These are phyloP conservation scores for Phialemoniopsis sp. DNA, from an alignment of 2,329 filamentous ascomycete genomes.

Conservation along the genomic window DNA sequence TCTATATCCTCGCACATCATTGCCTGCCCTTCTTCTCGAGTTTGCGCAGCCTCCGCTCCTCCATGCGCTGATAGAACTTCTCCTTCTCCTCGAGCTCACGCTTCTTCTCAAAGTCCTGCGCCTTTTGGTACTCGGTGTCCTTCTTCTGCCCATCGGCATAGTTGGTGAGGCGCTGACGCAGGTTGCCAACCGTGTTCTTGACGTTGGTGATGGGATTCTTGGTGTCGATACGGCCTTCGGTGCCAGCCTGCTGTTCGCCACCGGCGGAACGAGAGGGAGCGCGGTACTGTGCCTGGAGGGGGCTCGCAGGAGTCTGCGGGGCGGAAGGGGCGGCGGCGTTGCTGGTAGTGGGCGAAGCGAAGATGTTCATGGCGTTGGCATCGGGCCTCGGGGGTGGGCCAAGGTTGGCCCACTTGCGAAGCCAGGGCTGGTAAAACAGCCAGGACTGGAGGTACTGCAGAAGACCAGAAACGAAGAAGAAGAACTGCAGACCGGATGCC, in stretches of 20 bases:
- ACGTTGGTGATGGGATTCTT: constrained; percentile 9
- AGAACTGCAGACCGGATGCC: constrained; percentile 52
- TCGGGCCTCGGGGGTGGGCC: constrained; percentile 16
- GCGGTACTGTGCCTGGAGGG: constrained; percentile 14
- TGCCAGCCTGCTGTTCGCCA: neutral
- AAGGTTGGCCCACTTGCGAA: constrained; percentile 33
- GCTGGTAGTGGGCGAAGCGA: neutral
- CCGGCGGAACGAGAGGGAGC: neutral
- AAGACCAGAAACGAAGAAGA: constrained; percentile 46
- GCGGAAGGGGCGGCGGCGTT: neutral
- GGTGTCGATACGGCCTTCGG: constrained; percentile 1
- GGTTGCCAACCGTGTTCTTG: constrained; percentile 6
- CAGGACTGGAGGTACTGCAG: constrained; percentile 36
- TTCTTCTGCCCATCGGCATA: constrained; percentile 5
- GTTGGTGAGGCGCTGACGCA: constrained; percentile 12
- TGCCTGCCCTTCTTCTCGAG: constrained; percentile 5
- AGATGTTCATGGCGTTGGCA: neutral
- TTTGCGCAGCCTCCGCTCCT: constrained; percentile 11
- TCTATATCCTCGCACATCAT: no score
- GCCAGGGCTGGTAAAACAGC: constrained; percentile 32
- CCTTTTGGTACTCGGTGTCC: constrained; percentile 9
- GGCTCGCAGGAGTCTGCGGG: constrained; percentile 1
- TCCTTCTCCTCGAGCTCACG: constrained; percentile 48
- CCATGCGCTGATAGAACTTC: constrained; percentile 11
- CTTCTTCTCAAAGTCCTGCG: constrained; percentile 46